Evolutionary conservation across 2,329 filamentous ascomycete species (phyloP).

Genomic region (Karstenula rhodostoma): DNA sequence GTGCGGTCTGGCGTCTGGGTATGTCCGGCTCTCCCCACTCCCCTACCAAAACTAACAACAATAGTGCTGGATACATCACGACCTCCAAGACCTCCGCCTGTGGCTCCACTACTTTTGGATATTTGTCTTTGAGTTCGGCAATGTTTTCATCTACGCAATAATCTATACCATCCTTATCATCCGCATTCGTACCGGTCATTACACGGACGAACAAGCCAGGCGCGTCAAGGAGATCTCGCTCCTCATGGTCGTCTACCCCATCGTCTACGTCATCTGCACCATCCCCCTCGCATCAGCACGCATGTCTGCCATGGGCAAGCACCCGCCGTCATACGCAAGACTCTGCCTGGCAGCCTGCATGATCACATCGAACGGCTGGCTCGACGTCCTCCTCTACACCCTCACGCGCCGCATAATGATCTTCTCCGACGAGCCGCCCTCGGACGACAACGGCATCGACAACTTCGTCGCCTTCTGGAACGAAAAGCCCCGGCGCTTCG

Average conservation of each 20-base stretch:
- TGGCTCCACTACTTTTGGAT: conserved; percentile 73
- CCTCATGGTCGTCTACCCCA: conserved; percentile 72
- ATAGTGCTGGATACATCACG: conserved; percentile 69
- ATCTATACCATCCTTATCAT: conserved; percentile 52
- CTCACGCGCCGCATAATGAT: conserved; percentile 65
- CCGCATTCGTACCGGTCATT: conserved; percentile 49
- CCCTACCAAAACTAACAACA: conserved; percentile 7
- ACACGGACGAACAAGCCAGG: conserved; percentile 40
- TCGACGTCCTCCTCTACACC: conserved; percentile 67
- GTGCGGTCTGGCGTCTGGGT: conserved; percentile 71
- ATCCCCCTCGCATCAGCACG: conserved; percentile 71
- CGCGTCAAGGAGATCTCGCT: conserved; percentile 55
- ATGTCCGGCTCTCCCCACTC: conserved; percentile 20
- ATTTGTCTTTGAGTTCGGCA: conserved; percentile 63
- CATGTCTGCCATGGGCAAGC: conserved; percentile 68
- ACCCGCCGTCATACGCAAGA: conserved; percentile 53
- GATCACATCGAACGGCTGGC: conserved; percentile 66
- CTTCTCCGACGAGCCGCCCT: conserved; percentile 56
- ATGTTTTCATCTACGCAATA: conserved; percentile 59
- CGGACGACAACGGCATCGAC: conserved; percentile 47
- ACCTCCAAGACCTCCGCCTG: conserved; percentile 64
- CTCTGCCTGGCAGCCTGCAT: conserved; percentile 63
- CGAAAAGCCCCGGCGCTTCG: conserved; percentile 48
- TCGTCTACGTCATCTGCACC: conserved; percentile 75
- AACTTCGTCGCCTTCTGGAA: conserved; percentile 47